These are phyloP conservation scores for Collybia sordida DNA, from an alignment of 768 basidiomycete species.

Conservation along the genomic window DNA sequence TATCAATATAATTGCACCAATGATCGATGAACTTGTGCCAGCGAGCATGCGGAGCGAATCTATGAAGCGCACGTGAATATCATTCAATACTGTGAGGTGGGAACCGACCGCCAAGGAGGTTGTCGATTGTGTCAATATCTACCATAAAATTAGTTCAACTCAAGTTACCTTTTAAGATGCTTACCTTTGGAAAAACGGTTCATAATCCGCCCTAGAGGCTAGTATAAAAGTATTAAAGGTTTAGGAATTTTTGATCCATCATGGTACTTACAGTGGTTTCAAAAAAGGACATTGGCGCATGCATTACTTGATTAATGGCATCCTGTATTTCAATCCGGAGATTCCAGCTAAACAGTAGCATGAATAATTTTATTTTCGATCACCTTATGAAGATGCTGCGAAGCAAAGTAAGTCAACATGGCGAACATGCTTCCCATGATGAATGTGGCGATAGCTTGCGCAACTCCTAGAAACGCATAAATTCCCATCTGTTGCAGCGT, in stretches of 20 bases:
- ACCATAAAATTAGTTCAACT: not conserved
- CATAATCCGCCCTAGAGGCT: conserved; percentile 86
- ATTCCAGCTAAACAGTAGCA: not conserved
- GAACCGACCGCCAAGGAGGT: conserved; percentile 54
- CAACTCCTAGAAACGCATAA: conserved; percentile 72
- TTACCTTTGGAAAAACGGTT: conserved; percentile 84
- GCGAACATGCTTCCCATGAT: conserved; percentile 66
- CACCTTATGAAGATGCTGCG: conserved; percentile 62
- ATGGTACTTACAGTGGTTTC: conserved; percentile 65
- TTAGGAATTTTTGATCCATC: no score
- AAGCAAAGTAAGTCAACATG: conserved; percentile 75
- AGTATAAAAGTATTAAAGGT: no score
- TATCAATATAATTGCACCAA: conserved; percentile 79
- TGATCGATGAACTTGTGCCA: conserved; percentile 58
- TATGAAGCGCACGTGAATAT: conserved; percentile 9
- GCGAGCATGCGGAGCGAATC: conserved; percentile 77
- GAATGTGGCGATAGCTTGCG: conserved; percentile 69
- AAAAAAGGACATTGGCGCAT: conserved; percentile 89
- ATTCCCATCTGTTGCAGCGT: conserved; percentile 64
- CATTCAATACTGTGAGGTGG: not conserved
- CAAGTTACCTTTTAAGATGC: not conserved
- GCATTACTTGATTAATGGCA: conserved; percentile 70
- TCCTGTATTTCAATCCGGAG: conserved; percentile 29
- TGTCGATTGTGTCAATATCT: conserved; percentile 84
- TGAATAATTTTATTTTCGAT: conserved; percentile 15